Evolutionary conservation across 1,284 basidiomycete species (phyloP).

Genomic region (Boletus semigastroideus): DNA sequence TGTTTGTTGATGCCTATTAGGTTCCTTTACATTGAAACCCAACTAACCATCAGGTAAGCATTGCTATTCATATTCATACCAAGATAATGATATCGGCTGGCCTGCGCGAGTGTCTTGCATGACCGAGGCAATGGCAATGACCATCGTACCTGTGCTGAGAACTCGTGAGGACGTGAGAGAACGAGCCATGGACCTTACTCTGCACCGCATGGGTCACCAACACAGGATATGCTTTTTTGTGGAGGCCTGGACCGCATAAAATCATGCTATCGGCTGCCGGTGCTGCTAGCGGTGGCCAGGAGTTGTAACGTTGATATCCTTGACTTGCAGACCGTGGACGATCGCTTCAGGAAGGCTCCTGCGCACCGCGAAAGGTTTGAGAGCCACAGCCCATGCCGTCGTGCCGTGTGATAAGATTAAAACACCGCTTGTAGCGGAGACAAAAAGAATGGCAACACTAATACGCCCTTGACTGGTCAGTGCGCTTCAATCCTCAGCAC

Average conservation of each 20-base stretch:
- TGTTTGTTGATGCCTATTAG: slow-evolving; percentile 42
- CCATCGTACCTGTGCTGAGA: slow-evolving; percentile 13
- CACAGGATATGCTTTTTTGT: background rate
- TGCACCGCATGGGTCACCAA: background rate
- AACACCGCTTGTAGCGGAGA: slow-evolving; percentile 32
- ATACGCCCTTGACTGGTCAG: slow-evolving; percentile 31
- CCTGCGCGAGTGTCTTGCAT: slow-evolving; percentile 11
- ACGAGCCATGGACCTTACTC: slow-evolving; percentile 7
- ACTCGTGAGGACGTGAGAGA: background rate
- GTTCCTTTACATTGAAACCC: slow-evolving; percentile 37
- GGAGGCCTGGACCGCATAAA: background rate
- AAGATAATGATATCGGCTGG: slow-evolving; percentile 11
- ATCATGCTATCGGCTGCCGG: background rate
- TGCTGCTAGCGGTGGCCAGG: slow-evolving; percentile 1
- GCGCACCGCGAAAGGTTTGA: slow-evolving; percentile 25
- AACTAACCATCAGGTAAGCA: slow-evolving; percentile 38
- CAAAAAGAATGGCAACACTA: slow-evolving; percentile 24
- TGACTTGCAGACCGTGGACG: slow-evolving; percentile 21
- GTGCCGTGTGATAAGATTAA: slow-evolving; percentile 25
- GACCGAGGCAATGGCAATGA: slow-evolving; percentile 6
- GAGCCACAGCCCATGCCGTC: slow-evolving; percentile 23
- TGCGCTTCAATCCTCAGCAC: slow-evolving; percentile 39
- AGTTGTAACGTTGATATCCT: slow-evolving; percentile 1
- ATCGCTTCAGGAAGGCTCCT: slow-evolving; percentile 22
- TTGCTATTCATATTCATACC: slow-evolving; percentile 27